phyloP scores from a whole-genome alignment of 805 yeast species.

The Wickerhamomyces tratensis region DNA sequence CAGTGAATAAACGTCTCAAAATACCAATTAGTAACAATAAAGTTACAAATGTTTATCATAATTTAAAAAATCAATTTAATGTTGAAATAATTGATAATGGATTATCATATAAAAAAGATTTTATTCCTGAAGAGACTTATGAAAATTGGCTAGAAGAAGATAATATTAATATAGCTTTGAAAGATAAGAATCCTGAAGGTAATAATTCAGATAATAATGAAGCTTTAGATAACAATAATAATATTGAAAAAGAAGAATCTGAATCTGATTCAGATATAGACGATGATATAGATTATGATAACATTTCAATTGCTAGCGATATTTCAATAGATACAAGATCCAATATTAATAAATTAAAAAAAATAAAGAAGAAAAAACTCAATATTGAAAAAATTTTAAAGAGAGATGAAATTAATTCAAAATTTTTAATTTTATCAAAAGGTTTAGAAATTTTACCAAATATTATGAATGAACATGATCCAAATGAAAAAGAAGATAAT shows the following conservation, averaged over 20 bases:
- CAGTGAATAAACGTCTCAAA: too few species aligned
- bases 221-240: not conserved
- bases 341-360: too few species aligned
- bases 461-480: not conserved
- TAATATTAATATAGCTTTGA: constrained; percentile 5
- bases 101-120: not conserved
- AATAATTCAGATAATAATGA: not conserved
- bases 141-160: constrained; percentile 14
- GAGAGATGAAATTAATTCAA: not conserved
- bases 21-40: too few species aligned
- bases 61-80: too few species aligned
- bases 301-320: too few species aligned
- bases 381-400: constrained; percentile 3
- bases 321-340: too few species aligned
- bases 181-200: not conserved
- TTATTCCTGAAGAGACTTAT: constrained; percentile 12
- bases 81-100: too few species aligned
- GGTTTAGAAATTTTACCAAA: not conserved
- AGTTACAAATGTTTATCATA: too few species aligned
- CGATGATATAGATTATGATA: too few species aligned
- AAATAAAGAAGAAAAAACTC: constrained; percentile 3
- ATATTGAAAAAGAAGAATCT: too few species aligned
- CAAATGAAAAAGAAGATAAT: not conserved
- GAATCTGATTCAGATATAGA: too few species aligned
- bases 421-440: not conserved